These are phyloP conservation scores for Chalara sp. DNA, from an alignment of 2,329 filamentous ascomycete genomes.

Conservation along the genomic window DNA sequence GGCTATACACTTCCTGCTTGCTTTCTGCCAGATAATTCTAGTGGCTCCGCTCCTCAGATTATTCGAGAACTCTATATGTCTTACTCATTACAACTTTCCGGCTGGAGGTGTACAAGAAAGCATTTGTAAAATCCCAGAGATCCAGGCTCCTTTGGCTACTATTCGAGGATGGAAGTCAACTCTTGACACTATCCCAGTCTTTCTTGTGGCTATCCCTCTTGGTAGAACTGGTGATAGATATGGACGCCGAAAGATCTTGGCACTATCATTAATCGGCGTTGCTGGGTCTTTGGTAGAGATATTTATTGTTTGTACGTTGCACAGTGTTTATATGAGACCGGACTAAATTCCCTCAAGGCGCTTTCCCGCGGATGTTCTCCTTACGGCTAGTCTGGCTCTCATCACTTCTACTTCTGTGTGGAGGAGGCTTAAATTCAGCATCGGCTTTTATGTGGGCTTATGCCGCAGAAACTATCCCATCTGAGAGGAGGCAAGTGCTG, in stretches of 20 bases:
- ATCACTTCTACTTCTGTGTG: conserved; percentile 21
- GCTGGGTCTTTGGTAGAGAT: conserved; percentile 17
- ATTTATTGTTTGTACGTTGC: conserved; percentile 23
- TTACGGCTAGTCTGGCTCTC: conserved; percentile 24
- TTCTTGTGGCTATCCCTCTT: conserved; percentile 25
- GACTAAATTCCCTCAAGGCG: conserved; percentile 10
- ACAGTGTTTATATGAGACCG: background rate
- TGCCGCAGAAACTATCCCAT: conserved; percentile 21
- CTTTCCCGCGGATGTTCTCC: conserved; percentile 20
- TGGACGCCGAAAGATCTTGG: conserved; percentile 22
- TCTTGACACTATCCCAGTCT: conserved; percentile 24
- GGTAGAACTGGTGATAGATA: conserved; percentile 23
- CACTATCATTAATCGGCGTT: conserved; percentile 20
- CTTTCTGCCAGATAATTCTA: conserved; percentile 23
- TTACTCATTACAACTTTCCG: conserved; percentile 20
- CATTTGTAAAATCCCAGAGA: conserved; percentile 21
- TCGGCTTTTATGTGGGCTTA: conserved; percentile 27
- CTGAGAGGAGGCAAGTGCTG: conserved; percentile 15
- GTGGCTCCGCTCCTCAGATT: conserved; percentile 24
- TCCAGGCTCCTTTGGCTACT: conserved; percentile 21
- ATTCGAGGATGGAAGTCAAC: conserved; percentile 23
- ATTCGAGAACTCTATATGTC: conserved; percentile 24
- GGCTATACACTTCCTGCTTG: conserved; percentile 25
- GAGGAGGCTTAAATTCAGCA: conserved; percentile 23
- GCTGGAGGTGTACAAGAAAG: conserved; percentile 11